Base-by-base conservation (phyloP, 2,329 filamentous ascomycete species). In the Byssothecium circinans region DNA sequence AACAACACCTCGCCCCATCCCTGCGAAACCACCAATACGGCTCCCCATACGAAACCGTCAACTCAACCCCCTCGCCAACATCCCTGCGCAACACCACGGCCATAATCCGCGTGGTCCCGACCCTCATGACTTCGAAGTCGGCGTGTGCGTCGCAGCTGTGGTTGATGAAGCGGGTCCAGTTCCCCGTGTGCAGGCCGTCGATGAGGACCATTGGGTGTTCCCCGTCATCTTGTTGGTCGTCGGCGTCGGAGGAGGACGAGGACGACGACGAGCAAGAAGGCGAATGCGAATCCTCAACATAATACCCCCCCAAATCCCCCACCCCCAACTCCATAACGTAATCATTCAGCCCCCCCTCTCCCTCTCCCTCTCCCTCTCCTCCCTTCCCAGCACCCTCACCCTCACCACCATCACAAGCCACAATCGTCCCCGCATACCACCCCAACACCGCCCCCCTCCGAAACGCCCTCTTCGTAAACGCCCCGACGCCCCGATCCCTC, bases 131-230 rank as follows among this genome's bases (percentile, higher is more conserved):
- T 6, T 46, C 17, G 29, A 56, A 60, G 0, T 36, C 23, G 17
- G 45, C 41, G 38, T 54, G 41, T 18, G 54, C 32, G 1, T 43
- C 33, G 30, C 56, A 60, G 1, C 35, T 45, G 27, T 58, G 54
- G 20, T 57, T 60, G 17, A 58, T 56, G 25, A 60, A 60, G 8
- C 57, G 33, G 27, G 53, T 57, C 54, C 54, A 60, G 35, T 58
- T 57, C 2, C 52, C 54, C 20, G 37, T 43, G 1, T 12, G 20
- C 12, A 36, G 29, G 10, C 19, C 47, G 27, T 59, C 56, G 23
- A 59, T 50, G 12, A 43, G 46, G 1, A 53, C 39, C 1, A 22
- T 41, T 3, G 27, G 17, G 2, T 47, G 33, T n/a, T n/a, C n/a
- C n/a, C n/a, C n/a, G n/a, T n/a, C n/a, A n/a, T n/a, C n/a, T n/a